Evolutionary conservation across 306 rosid species (phyloP).

Genomic region (Amphicarpaea edgeworthii): DNA sequence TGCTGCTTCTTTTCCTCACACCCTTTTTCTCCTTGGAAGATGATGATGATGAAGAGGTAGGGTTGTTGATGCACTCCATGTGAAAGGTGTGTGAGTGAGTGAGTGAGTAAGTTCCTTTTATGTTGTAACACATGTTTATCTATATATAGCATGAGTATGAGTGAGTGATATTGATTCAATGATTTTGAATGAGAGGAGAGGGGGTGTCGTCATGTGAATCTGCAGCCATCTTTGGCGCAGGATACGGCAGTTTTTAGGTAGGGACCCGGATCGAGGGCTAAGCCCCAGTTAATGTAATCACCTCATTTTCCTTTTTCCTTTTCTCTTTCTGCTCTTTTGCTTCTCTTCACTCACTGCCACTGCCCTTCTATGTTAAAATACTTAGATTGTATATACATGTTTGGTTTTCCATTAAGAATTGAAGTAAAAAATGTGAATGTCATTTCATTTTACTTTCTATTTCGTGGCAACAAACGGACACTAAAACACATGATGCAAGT

Average conservation of each 20-base stretch:
- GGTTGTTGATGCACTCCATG: constrained; percentile 58
- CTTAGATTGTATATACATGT: no score
- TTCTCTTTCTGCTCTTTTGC: constrained; percentile 38
- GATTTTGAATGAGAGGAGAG: constrained; percentile 46
- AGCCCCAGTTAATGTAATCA: constrained; percentile 40
- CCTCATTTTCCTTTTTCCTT: constrained; percentile 30
- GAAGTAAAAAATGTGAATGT: no score
- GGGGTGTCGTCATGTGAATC: constrained; percentile 65
- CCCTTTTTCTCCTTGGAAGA: constrained; percentile 51
- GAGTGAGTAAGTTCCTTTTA: not conserved
- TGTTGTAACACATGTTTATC: constrained; percentile 37
- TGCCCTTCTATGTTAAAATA: no score
- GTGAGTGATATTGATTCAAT: constrained; percentile 28
- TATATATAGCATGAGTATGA: constrained; percentile 40
- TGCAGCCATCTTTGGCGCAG: constrained; percentile 82
- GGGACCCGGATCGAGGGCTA: constrained; percentile 49
- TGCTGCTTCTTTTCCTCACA: constrained; percentile 47
- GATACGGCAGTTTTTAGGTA: constrained; percentile 75
- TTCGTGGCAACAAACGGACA: no score
- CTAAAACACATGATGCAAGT: no score
- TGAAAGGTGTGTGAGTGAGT: no score
- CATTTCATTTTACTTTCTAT: no score
- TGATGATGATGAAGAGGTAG: constrained; percentile 55
- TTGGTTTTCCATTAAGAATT: no score
- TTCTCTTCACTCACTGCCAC: not conserved